These are phyloP conservation scores for Cladosporium sp. DNA, from an alignment of 2,329 filamentous ascomycete species.

Conservation along the genomic window DNA sequence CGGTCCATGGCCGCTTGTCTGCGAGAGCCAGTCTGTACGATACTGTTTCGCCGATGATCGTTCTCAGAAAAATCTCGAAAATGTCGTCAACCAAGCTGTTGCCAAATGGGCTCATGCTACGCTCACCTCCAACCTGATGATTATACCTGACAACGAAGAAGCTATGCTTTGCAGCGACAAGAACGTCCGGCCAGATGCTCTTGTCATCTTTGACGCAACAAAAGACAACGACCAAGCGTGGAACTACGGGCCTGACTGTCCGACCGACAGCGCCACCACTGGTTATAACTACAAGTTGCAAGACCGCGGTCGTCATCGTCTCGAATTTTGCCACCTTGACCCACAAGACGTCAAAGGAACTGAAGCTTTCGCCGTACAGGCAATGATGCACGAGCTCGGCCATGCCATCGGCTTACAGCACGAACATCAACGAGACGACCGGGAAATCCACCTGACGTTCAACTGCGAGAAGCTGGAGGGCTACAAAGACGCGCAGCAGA, in stretches of 20 bases:
- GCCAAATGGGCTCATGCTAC: constrained; percentile 19
- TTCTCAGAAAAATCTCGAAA: constrained; percentile 17
- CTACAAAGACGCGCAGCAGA: not conserved
- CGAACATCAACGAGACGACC: constrained; percentile 10
- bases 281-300: constrained; percentile 16
- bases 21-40: constrained; percentile 14
- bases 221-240: constrained; percentile 17
- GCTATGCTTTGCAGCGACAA: constrained; percentile 7
- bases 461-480: constrained; percentile 4
- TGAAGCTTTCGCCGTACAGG: not conserved
- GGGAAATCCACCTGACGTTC: not conserved
- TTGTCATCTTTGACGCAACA: constrained; percentile 20
- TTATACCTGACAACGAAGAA: constrained; percentile 15
- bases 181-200: constrained; percentile 13
- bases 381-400: constrained; percentile 10
- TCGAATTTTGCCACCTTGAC: constrained; percentile 9
- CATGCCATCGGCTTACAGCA: constrained; percentile 10
- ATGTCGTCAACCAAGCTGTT: constrained; percentile 15
- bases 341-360: not conserved
- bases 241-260: constrained; percentile 10
- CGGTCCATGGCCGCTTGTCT: constrained; percentile 20
- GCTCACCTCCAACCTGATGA: constrained; percentile 11
- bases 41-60: constrained; percentile 21
- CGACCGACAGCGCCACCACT: constrained; percentile 14
- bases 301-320: not conserved